Conservation (phyloP, 1,139 yeast species). For the Lodderomyces theae region DNA sequence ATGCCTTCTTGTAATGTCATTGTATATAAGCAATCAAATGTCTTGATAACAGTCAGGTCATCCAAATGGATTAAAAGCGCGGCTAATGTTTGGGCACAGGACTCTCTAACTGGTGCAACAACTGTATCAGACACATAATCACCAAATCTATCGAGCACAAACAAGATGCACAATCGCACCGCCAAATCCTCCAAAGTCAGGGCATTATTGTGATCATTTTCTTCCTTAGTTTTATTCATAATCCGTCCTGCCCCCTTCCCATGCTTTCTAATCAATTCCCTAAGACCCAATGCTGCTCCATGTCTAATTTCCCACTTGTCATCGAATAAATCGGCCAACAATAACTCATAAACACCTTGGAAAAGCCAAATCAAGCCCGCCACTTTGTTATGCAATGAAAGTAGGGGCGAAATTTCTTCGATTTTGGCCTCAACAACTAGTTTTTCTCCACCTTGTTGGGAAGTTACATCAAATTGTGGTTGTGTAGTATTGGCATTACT, state of each 20-base stretch:
- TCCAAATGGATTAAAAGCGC: conserved; percentile 74
- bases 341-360: conserved; percentile 90
- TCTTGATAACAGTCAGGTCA: conserved; percentile 50
- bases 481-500: conserved; percentile 9
- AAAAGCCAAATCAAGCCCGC: conserved; percentile 90
- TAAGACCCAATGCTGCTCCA: conserved; percentile 89
- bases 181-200: conserved; percentile 84
- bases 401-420: conserved; percentile 64
- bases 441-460: conserved; percentile 78
- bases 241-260: conserved; percentile 87
- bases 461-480: conserved; percentile 57
- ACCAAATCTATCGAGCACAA: conserved; percentile 93
- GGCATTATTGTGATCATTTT: conserved; percentile 64
- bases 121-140: conserved; percentile 98
- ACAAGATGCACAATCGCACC: conserved; percentile 78
- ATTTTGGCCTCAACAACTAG: conserved; percentile 80
- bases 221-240: conserved; percentile 54
- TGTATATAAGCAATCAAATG: conserved; percentile 64
- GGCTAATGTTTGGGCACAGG: conserved; percentile 92
- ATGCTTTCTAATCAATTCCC: conserved; percentile 83
- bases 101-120: conserved; percentile 96
- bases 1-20: conserved; percentile 66
- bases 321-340: conserved; percentile 76
- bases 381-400: conserved; percentile 73
- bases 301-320: conserved; percentile 95